phyloP scores from a whole-genome alignment of 176 grass and related monocot species.

The barley (Hordeum vulgare) region DNA sequence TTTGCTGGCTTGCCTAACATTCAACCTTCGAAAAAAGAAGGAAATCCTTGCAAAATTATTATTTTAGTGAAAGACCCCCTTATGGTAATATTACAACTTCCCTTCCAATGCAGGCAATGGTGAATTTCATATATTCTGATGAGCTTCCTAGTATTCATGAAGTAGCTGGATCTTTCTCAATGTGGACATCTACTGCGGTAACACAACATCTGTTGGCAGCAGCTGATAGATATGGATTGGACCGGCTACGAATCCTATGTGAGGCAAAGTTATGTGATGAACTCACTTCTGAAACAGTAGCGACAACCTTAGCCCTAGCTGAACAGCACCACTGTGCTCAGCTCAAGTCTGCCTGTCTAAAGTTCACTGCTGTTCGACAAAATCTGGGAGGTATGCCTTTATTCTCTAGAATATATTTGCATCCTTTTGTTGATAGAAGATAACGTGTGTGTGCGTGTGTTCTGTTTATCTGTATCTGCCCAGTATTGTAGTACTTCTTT shows the following conservation, averaged over 20 bases:
- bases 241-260: constrained; percentile 62
- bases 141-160: constrained; percentile 75
- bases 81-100: not conserved
- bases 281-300: constrained; percentile 73
- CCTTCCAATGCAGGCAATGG: constrained; percentile 55
- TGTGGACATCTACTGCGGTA: constrained; percentile 62
- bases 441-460: not conserved
- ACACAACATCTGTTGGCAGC: constrained; percentile 77
- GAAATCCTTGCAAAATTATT: not conserved
- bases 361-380: constrained; percentile 48
- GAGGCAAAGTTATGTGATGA: constrained; percentile 70
- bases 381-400: constrained; percentile 65
- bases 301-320: constrained; percentile 78
- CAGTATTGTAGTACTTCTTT: not conserved
- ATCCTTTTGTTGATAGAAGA: not conserved
- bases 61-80: not conserved
- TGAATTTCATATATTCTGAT: constrained; percentile 76
- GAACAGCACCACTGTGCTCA: constrained; percentile 78
- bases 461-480: not conserved
- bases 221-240: constrained; percentile 81
- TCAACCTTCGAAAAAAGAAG: not conserved
- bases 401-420: constrained; percentile 10
- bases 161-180: constrained; percentile 54
- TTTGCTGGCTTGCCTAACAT: not conserved
- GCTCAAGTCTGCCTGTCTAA: constrained; percentile 71